Percentiles rank a stretch among this genome's conserved stretches.
phyloP scores from a whole-genome alignment of 2,329 filamentous ascomycete species.

The Tolypocladium ovalisporum region DNA sequence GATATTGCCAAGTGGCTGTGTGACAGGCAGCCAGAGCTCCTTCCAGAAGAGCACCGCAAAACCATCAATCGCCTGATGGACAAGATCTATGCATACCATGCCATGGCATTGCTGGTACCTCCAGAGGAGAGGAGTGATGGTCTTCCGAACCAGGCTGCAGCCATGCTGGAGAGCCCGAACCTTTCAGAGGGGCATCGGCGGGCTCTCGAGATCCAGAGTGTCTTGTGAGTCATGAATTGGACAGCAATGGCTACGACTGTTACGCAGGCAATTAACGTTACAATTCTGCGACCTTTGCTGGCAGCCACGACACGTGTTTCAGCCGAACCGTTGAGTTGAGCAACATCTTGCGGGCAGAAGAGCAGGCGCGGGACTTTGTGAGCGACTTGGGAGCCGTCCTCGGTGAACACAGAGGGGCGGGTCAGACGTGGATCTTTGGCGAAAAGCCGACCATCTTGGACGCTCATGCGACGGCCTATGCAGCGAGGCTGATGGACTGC shows the following conservation, averaged over 20 bases:
- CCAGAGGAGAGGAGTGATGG: slow-evolving; percentile 13
- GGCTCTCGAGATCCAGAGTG: slow-evolving; percentile 17
- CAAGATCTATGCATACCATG: slow-evolving; percentile 15
- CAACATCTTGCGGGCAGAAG: slow-evolving; percentile 12
- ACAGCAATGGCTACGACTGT: background rate
- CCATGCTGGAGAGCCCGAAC: slow-evolving; percentile 14
- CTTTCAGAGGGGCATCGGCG: slow-evolving; percentile 15
- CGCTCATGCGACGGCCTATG: slow-evolving; percentile 12
- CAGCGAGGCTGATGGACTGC: slow-evolving; percentile 13
- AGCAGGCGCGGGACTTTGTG: slow-evolving; percentile 11
- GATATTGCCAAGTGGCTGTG: slow-evolving; percentile 18
- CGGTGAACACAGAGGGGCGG: slow-evolving; percentile 3
- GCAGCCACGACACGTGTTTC: slow-evolving; percentile 15
- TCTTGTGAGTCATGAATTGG: slow-evolving; percentile 14
- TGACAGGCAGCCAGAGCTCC: slow-evolving; percentile 14
- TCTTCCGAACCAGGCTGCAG: slow-evolving; percentile 16
- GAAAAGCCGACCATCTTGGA: slow-evolving; percentile 17
- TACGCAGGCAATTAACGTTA: background rate
- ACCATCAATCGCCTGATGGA: slow-evolving; percentile 13
- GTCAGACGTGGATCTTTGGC: slow-evolving; percentile 15
- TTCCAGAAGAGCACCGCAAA: slow-evolving; percentile 12
- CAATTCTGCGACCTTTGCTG: background rate
- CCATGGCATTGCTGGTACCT: slow-evolving; percentile 11
- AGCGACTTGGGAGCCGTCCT: slow-evolving; percentile 9
- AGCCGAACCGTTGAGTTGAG: slow-evolving; percentile 12